phyloP scores from a whole-genome alignment of 371 early-diverging fungal genomes.

The Nosema bombycis region DNA sequence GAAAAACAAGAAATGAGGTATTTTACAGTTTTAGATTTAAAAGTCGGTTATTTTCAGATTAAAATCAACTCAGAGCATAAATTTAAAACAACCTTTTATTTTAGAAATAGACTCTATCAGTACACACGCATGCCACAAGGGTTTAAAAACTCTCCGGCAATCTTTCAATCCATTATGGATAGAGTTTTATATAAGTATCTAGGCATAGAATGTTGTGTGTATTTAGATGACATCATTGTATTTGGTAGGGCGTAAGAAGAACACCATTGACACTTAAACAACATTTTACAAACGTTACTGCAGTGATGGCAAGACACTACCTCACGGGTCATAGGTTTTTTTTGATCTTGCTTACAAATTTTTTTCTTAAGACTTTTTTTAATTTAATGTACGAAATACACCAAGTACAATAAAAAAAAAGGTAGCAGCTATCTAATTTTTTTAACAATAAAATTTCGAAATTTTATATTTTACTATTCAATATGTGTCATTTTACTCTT shows the following conservation, averaged over 20 bases:
- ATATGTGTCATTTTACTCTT: too few relatives aligned
- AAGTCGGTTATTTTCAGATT: slow-evolving; percentile 49
- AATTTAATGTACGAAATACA: too few relatives aligned
- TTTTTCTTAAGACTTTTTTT: too few relatives aligned
- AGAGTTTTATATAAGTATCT: slow-evolving; percentile 6
- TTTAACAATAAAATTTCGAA: too few relatives aligned
- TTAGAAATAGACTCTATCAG: slow-evolving; percentile 39
- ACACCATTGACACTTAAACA: slow-evolving; percentile 38
- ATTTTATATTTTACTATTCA: too few relatives aligned
- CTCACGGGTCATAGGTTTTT: too few relatives aligned
- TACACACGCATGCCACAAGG: slow-evolving; percentile 42
- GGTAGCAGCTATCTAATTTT: too few relatives aligned
- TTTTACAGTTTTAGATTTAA: slow-evolving; percentile 58
- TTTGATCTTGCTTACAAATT: too few relatives aligned
- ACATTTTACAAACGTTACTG: too few relatives aligned
- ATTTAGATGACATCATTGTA: slow-evolving; percentile 39
- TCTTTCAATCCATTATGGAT: slow-evolving; percentile 43
- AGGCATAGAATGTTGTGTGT: slow-evolving; percentile 11
- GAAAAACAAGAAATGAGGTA: slow-evolving; percentile 8
- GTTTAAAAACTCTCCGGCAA: slow-evolving; percentile 42
- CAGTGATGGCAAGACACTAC: too few relatives aligned
- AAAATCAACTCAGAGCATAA: slow-evolving; percentile 21
- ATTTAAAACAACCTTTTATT: slow-evolving; percentile 49
- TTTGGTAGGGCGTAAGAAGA: slow-evolving; percentile 15
- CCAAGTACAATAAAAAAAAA: too few relatives aligned